Conservation (phyloP, 306 rosid genomes). For the Dalbergia oliveri region DNA sequence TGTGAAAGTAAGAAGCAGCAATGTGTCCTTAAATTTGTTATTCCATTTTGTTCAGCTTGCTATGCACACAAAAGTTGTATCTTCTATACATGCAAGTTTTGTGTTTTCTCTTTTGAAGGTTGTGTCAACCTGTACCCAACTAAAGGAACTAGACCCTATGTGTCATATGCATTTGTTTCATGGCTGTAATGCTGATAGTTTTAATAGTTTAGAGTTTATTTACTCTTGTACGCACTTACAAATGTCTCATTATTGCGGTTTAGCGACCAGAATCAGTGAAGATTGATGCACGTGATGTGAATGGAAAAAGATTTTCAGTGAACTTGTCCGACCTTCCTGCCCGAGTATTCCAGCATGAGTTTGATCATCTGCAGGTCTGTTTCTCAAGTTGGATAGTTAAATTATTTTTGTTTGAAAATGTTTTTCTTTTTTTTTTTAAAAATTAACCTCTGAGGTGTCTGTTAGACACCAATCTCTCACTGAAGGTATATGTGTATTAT, state of each 20-base stretch:
- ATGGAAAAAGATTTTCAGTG: constrained; percentile 70
- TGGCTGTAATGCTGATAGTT: constrained; percentile 15
- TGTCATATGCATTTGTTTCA: constrained; percentile 14
- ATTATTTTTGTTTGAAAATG: background rate
- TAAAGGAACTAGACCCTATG: background rate
- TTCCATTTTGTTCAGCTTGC: constrained; percentile 3
- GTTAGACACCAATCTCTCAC: no score
- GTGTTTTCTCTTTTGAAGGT: background rate
- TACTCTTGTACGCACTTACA: constrained; percentile 17
- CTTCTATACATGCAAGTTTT: background rate
- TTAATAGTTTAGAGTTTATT: background rate
- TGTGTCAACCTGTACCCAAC: constrained; percentile 14
- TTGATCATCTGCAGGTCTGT: constrained; percentile 86
- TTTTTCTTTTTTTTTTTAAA: background rate
- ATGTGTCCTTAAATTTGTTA: constrained; percentile 1
- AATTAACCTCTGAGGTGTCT: no score
- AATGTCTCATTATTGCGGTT: constrained; percentile 36
- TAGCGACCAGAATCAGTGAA: constrained; percentile 94
- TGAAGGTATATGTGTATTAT: no score
- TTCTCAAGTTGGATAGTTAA: constrained; percentile 33
- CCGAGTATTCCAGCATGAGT: constrained; percentile 94
- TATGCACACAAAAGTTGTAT: constrained; percentile 8
- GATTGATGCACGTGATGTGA: constrained; percentile 78
- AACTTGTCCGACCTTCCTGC: constrained; percentile 86
- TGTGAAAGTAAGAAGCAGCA: background rate